Evolutionary conservation across 192 early-diverging fungal species (phyloP).

Genomic region (Chytriomyces confervae): DNA sequence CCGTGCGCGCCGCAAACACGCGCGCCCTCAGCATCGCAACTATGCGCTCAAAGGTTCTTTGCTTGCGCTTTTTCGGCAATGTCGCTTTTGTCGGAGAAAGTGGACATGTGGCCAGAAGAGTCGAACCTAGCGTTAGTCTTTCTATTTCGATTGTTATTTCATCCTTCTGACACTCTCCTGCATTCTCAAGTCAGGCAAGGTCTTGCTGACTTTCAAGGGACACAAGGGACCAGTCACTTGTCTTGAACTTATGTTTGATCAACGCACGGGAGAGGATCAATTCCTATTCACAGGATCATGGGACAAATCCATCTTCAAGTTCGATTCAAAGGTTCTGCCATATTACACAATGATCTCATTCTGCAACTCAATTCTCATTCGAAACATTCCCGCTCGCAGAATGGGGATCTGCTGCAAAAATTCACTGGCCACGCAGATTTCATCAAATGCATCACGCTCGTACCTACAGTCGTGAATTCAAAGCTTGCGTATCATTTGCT

Average conservation of each 20-base stretch:
- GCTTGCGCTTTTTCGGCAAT: background rate
- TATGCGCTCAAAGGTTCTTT: conserved; percentile 7
- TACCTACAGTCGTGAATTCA: background rate
- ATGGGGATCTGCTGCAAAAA: conserved; percentile 68
- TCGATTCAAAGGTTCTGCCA: conserved; percentile 71
- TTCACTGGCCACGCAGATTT: conserved; percentile 86
- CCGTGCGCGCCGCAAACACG: conserved; percentile 51
- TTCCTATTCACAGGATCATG: conserved; percentile 88
- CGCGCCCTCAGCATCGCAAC: conserved; percentile 57
- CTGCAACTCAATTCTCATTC: too few relatives aligned
- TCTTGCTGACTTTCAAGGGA: conserved; percentile 47
- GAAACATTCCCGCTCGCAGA: conserved; percentile 35
- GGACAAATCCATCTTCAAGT: conserved; percentile 89
- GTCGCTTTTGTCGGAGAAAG: conserved; percentile 73
- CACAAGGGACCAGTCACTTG: conserved; percentile 66
- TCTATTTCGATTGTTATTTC: background rate
- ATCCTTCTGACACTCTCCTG: background rate
- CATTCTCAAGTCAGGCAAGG: conserved; percentile 45
- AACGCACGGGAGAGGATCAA: conserved; percentile 20
- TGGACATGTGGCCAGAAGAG: conserved; percentile 68
- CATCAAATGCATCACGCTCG: conserved; percentile 74
- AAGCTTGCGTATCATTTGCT: conserved; percentile 45
- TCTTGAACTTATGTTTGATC: conserved; percentile 42
- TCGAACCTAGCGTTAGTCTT: conserved; percentile 66
- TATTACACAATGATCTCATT: background rate